These are phyloP conservation scores for Nemania diffusa DNA, from an alignment of 2,329 filamentous ascomycete species.

Conservation along the genomic window DNA sequence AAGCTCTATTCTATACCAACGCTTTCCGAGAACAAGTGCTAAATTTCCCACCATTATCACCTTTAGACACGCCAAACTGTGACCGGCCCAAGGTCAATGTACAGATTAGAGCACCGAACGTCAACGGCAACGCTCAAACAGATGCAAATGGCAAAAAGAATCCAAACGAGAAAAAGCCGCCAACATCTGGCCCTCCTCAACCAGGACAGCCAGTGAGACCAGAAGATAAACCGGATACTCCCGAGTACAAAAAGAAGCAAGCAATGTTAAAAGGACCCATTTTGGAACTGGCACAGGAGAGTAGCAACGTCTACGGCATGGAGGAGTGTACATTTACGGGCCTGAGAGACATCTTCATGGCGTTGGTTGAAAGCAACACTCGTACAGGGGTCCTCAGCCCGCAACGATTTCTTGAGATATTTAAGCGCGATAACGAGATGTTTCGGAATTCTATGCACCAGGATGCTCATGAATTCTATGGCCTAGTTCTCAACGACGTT, in stretches of 20 bases:
- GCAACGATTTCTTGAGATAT: slow-evolving; percentile 90
- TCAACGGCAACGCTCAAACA: slow-evolving; percentile 59
- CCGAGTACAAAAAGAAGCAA: slow-evolving; percentile 98
- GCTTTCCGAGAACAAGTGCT: slow-evolving; percentile 94
- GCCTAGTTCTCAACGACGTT: slow-evolving; percentile 93
- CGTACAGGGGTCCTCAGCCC: slow-evolving; percentile 92
- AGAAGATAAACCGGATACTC: slow-evolving; percentile 93
- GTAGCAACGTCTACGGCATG: slow-evolving; percentile 85
- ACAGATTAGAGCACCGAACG: slow-evolving; percentile 65
- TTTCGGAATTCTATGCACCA: slow-evolving; percentile 98
- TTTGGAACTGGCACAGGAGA: slow-evolving; percentile 84
- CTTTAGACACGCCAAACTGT: slow-evolving; percentile 75
- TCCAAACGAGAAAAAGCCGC: slow-evolving; percentile 64
- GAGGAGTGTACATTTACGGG: slow-evolving; percentile 94
- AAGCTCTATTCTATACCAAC: slow-evolving; percentile 95
- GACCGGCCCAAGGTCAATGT: slow-evolving; percentile 66
- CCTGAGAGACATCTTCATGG: slow-evolving; percentile 94
- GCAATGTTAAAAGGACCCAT: slow-evolving; percentile 89
- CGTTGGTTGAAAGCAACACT: slow-evolving; percentile 81
- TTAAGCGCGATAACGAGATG: slow-evolving; percentile 95
- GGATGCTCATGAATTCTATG: slow-evolving; percentile 97
- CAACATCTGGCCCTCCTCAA: slow-evolving; percentile 64
- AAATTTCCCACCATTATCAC: slow-evolving; percentile 82
- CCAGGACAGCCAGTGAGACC: slow-evolving; percentile 69
- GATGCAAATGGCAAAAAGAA: slow-evolving; percentile 62